Evolutionary conservation across 2,329 filamentous ascomycete species (phyloP), one percentile per base, ranked within the genome.

Genomic region (Arthrobotrys pseudoclavata): DNA sequence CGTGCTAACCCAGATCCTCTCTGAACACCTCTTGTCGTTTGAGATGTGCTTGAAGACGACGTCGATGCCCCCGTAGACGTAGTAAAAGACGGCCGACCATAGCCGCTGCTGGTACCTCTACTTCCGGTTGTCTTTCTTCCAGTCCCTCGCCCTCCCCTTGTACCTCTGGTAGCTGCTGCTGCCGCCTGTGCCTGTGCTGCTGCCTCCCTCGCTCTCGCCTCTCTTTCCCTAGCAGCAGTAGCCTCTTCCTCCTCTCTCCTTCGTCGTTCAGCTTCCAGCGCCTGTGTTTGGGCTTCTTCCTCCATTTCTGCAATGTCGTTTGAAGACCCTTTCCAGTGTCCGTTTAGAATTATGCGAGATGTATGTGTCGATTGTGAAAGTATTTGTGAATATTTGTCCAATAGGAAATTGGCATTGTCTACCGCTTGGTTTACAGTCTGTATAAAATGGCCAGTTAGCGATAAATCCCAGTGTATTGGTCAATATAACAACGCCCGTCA

Each of bases 351-450:
- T 62, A 99, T 86, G 24, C 96, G 90, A 84, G 98, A 94, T 83
- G 97, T 98, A 84, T 99, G 96, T 84, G 99, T 96, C 3, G 96
- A 97, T 84, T 99, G 96, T 5, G 93, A 96, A 12, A 99, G 88
- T 80, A 99, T 97, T 64, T 94, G 91, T 7, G 94, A 97, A 95
- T 95, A 99, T 15, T 94, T 97, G 81, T 96, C 94, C 34, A 99
- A 89, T 13, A 99, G 88, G 0, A 92, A 92, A 13, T 94, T 96
- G 2, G 96, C 94, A 69, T 94, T 95, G 20, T 79, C 69, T 37
- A 79, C 69, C 20, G 75, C 68, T 24, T 55, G 37, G 37, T 79
- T 79, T 34, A 79, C 75, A 3, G 75, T 74, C 69, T 79, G 45
- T 5, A 55, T 79, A 37, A 24, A n/a, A 52, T 7, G n/a, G 15